phyloP scores from a whole-genome alignment of 345 rosid species.

The Heritiera littoralis region DNA sequence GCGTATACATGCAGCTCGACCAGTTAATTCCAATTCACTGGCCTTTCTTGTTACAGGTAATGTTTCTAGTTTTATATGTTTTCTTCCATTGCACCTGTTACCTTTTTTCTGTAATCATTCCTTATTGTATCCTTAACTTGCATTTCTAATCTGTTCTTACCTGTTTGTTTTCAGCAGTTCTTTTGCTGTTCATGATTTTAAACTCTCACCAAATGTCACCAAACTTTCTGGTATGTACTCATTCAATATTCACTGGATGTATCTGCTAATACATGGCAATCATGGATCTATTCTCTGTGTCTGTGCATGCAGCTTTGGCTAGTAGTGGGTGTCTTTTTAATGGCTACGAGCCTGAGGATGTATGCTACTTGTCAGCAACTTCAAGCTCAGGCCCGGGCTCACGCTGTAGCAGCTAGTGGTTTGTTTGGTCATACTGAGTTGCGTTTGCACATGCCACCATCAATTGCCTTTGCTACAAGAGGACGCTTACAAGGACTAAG shows the following conservation, averaged over 20 bases:
- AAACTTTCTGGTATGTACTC: constrained; percentile 59
- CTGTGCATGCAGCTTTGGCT: constrained; percentile 58
- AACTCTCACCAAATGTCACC: constrained; percentile 76
- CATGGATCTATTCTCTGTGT: constrained; percentile 5
- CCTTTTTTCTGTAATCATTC: background rate
- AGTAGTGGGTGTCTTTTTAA: constrained; percentile 62
- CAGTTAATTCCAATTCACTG: constrained; percentile 60
- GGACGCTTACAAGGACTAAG: constrained; percentile 69
- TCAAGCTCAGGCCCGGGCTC: constrained; percentile 74
- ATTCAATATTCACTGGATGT: constrained; percentile 11
- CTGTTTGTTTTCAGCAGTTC: constrained; percentile 53
- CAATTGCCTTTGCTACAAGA: constrained; percentile 72
- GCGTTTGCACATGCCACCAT: constrained; percentile 68
- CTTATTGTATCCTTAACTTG: background rate
- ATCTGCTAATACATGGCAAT: background rate
- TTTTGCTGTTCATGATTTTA: constrained; percentile 70
- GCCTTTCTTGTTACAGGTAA: constrained; percentile 73
- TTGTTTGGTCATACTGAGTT: constrained; percentile 65
- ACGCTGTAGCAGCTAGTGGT: constrained; percentile 66
- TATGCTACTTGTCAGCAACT: constrained; percentile 74
- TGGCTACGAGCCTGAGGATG: constrained; percentile 74
- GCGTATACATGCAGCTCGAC: constrained; percentile 61
- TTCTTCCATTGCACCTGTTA: constrained; percentile 8
- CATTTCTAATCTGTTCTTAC: constrained; percentile 20
- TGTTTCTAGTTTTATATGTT: constrained; percentile 22